Percentiles rank a stretch among this genome's conserved stretches.
These are phyloP conservation scores for Geotrichum aggregatum DNA, from an alignment of 1,139 yeast genomes.

Conservation along the genomic window DNA sequence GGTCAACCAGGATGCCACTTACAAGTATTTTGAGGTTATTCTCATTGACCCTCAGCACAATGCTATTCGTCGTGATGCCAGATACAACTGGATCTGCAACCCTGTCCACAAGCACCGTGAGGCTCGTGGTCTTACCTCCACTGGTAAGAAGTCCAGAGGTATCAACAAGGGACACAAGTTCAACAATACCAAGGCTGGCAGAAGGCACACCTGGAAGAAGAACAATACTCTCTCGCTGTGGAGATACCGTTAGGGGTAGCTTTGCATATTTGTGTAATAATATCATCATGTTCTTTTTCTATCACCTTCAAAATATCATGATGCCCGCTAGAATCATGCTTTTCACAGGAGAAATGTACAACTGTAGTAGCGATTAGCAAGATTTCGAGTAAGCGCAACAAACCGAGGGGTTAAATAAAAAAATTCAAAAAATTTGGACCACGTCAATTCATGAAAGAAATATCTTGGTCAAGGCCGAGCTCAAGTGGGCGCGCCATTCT, in stretches of 20 bases:
- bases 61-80: constrained; percentile 98
- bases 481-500: no score
- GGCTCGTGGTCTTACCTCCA: constrained; percentile 96
- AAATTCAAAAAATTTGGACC: no score
- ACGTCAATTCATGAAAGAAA: no score
- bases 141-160: constrained; percentile 99
- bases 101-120: constrained; percentile 99
- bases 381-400: no score
- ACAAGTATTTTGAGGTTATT: constrained; percentile 98
- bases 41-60: constrained; percentile 96
- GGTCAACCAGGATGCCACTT: constrained; percentile 98
- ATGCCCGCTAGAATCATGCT: no score
- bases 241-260: constrained; percentile 85
- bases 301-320: no score
- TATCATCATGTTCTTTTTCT: constrained; percentile 58
- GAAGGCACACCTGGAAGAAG: constrained; percentile 99
- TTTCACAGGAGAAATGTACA: no score
- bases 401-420: no score
- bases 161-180: constrained; percentile 99
- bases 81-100: constrained; percentile 99
- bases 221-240: constrained; percentile 98
- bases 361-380: no score
- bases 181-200: constrained; percentile 96
- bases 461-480: no score
- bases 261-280: constrained; percentile 11